A percentile compares a stretch with the other conserved stretches of the same genome.
These are phyloP conservation scores for Pleurostoma richardsiae DNA, from an alignment of 2,329 filamentous ascomycete genomes.

Conservation along the genomic window DNA sequence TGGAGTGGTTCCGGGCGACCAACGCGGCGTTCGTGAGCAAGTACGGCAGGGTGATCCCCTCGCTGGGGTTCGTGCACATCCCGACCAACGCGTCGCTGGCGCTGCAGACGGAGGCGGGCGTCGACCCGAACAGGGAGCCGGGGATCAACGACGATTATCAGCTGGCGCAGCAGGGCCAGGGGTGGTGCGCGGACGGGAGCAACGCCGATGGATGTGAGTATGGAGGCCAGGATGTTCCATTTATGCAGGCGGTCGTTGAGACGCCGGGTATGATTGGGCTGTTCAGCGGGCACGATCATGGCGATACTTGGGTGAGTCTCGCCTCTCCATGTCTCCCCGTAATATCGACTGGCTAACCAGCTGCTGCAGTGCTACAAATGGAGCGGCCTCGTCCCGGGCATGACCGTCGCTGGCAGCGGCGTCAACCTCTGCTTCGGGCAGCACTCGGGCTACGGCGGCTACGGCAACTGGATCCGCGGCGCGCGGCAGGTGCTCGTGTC, in stretches of 20 bases:
- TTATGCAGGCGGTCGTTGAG: conserved; percentile 49
- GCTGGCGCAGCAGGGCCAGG: conserved; percentile 22
- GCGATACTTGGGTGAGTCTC: not conserved
- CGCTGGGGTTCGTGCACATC: conserved; percentile 45
- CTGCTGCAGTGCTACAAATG: conserved; percentile 40
- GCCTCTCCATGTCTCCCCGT: too few species aligned
- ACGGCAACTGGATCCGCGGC: conserved; percentile 59
- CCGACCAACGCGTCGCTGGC: conserved; percentile 24
- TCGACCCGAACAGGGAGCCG: conserved; percentile 20
- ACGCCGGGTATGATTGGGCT: conserved; percentile 44
- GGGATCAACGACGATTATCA: conserved; percentile 26
- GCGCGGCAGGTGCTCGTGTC: conserved; percentile 37
- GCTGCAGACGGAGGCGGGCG: conserved; percentile 16
- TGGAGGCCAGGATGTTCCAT: conserved; percentile 42
- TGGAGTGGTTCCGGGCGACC: conserved; percentile 35
- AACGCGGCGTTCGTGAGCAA: conserved; percentile 20
- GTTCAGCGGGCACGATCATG: conserved; percentile 57
- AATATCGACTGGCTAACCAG: too few species aligned
- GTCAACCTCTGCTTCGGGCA: conserved; percentile 45
- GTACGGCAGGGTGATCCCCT: conserved; percentile 29
- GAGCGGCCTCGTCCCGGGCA: conserved; percentile 13
- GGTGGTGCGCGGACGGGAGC: conserved; percentile 21
- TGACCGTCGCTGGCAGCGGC: conserved; percentile 28
- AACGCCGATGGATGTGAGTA: conserved; percentile 18
- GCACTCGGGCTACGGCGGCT: conserved; percentile 66